These are phyloP conservation scores for Anthostomella pinea DNA, from an alignment of 2,329 filamentous ascomycete genomes.

Conservation along the genomic window DNA sequence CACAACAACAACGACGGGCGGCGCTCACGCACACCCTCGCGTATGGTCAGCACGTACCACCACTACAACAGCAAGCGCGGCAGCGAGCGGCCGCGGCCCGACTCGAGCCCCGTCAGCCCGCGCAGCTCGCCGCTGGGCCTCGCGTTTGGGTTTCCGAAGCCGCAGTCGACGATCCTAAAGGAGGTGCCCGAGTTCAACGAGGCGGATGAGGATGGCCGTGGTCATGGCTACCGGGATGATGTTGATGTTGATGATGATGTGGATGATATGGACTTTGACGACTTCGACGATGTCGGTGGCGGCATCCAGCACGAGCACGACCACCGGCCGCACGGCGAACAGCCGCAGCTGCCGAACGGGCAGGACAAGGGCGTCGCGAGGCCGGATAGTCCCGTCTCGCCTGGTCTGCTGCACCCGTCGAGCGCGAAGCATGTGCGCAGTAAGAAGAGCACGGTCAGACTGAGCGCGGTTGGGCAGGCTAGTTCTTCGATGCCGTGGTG, in stretches of 20 bases:
- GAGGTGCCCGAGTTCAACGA: constrained; percentile 4
- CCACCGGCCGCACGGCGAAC: constrained; percentile 12
- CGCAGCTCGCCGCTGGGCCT: constrained; percentile 7
- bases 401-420: constrained; percentile 15
- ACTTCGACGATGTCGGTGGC: constrained; percentile 8
- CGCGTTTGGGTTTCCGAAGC: no score
- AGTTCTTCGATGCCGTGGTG: constrained; percentile 35
- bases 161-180: constrained; percentile 2
- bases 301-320: constrained; percentile 20
- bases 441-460: constrained; percentile 40
- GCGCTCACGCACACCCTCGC: constrained; percentile 19
- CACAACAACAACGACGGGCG: constrained; percentile 20
- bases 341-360: constrained; percentile 1
- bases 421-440: constrained; percentile 19
- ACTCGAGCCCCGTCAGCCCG: constrained; percentile 20
- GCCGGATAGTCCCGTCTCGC: constrained; percentile 35
- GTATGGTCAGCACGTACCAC: constrained; percentile 10
- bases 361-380: constrained; percentile 31
- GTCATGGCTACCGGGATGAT: no score
- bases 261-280: constrained; percentile 18
- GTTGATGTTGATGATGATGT: no score
- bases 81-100: constrained; percentile 13
- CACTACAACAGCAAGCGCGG: constrained; percentile 1
- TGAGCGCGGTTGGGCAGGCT: constrained; percentile 39
- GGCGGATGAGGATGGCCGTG: background rate